Base-by-base conservation (phyloP, 352 stramenopile genomes). In the Pythium brachiatum region DNA sequence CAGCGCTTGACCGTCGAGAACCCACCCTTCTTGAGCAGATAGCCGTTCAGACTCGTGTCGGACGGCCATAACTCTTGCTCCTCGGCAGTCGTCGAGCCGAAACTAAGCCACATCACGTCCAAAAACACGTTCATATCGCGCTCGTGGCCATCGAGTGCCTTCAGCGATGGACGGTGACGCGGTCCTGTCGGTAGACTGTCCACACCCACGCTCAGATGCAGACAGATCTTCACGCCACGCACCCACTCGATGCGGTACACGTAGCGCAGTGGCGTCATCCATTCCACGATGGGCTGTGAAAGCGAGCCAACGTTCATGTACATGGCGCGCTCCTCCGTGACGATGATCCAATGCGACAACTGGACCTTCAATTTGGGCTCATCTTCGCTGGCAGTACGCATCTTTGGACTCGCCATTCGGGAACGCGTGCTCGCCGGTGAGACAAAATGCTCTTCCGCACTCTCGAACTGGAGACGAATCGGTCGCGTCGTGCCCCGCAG, bases 21-120 rank as follows among this genome's bases (percentile, higher is more conserved):
- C 2, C 86, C 82, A 9, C 81, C 78, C 43, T 94, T 93, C 62
- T 94, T 94, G 15, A 96, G 71, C 61, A 94, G 57, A 27, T 88
- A 92, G 16, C 87, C 83, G 20, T 94, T 94, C 20, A 96, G 74
- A 69, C 83, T 94, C 47, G 85, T 95, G 71, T 96, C 88, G 1
- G 88, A 96, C 11, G 88, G 88, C 82, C 86, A 96, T 12, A 96
- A 62, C 60, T 96, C 88, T 50, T 96, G 88, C 61, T 94, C 83
- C 55, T 94, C 86, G 12, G 88, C 86, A 7, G 84, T 93, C 6
- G 79, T 71, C 6, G 81, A 86, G 16, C 79, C 80, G 68, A 96
- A 96, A 57, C 82, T 94, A 53, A 92, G 83, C 81, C 83, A 90
- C 88, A 96, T 96, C 51, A 93, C 84, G 60, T 92, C 76, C 65